These are phyloP conservation scores for Candida ovalis DNA, from an alignment of 805 yeast species.

Conservation along the genomic window DNA sequence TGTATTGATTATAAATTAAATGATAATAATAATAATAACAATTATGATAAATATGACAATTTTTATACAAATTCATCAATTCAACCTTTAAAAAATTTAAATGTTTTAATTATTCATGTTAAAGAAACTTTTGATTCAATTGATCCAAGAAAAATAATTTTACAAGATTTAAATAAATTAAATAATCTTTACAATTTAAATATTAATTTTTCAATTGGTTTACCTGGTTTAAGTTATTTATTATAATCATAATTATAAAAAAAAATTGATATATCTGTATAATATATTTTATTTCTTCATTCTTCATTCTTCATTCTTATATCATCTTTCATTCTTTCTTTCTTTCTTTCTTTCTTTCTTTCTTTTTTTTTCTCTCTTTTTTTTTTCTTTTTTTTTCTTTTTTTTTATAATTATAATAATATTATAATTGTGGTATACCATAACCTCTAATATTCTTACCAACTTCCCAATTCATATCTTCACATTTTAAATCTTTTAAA, in stretches of 20 bases:
- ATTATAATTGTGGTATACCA: conserved; percentile 45
- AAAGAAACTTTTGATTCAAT: conserved; percentile 37
- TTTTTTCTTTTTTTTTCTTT: too few relatives aligned
- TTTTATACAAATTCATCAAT: conserved; percentile 12
- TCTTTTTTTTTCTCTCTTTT: too few relatives aligned
- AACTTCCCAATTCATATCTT: conserved; percentile 83
- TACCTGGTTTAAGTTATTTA: conserved; percentile 49
- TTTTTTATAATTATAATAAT: background rate
- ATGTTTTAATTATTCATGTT: conserved; percentile 50
- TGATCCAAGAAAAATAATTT: conserved; percentile 59
- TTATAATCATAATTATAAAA: conserved; percentile 5
- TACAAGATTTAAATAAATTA: conserved; percentile 43
- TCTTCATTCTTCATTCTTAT: background rate
- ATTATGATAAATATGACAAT: conserved; percentile 1
- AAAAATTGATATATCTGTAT: too few relatives aligned
- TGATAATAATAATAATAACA: background rate
- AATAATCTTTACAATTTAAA: conserved; percentile 37
- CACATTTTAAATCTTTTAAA: conserved; percentile 55
- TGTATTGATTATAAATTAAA: conserved; percentile 15
- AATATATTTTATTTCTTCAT: background rate
- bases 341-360: background rate
- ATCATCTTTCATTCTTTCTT: background rate
- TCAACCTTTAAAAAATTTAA: conserved; percentile 40
- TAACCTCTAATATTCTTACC: conserved; percentile 88
- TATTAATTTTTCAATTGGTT: conserved; percentile 45